phyloP scores from a whole-genome alignment of 129 eudicot species.

The Helianthus annuus region HanXRQr2.0-SUNRISE NC_035437.2:141815198-141815697 shows the following conservation, averaged over 20 bases:
- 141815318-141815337: conserved; percentile 15
- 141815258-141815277: conserved; percentile 21
- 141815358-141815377: conserved; percentile 23
- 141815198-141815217: conserved; percentile 1
- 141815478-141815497: conserved; percentile 1
- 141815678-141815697: no score
- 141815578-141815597: conserved; percentile 12
- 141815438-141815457: conserved; percentile 31
- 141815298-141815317: conserved; percentile 32
- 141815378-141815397: conserved; percentile 39
- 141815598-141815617: conserved; percentile 24
- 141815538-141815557: conserved; percentile 31
- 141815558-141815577: conserved; percentile 24
- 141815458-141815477: conserved; percentile 37
- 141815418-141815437: conserved; percentile 26
- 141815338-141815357: conserved; percentile 27
- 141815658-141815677: not conserved
- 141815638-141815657: not conserved
- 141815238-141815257: conserved; percentile 19
- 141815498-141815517: conserved; percentile 20
- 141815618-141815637: conserved; percentile 2
- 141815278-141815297: conserved; percentile 32
- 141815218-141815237: conserved; percentile 25
- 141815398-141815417: conserved; percentile 19
- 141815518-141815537: conserved; percentile 32